Evolutionary conservation across 116 monocot genomes (phyloP).

Genomic region (Cymodocea nodosa): DNA sequence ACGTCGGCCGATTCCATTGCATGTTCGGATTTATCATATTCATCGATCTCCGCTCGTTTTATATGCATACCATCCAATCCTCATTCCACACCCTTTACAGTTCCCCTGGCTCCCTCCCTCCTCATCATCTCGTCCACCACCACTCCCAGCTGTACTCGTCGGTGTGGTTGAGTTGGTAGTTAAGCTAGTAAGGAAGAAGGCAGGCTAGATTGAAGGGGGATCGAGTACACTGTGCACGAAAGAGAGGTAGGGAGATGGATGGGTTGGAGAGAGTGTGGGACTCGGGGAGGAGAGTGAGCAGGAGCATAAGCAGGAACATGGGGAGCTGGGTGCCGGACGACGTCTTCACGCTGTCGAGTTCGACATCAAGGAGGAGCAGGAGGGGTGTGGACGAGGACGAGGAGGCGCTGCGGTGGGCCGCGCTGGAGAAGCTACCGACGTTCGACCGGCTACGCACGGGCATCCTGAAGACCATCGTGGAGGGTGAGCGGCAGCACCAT

Average conservation of each 20-base stretch:
- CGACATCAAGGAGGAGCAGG: slow-evolving; percentile 2
- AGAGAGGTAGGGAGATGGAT: neutral
- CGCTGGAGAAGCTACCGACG: slow-evolving; percentile 72
- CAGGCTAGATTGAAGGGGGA: too few species aligned
- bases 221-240: too few species aligned
- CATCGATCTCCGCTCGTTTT: too few species aligned
- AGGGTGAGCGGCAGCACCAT: slow-evolving; percentile 6
- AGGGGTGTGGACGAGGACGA: slow-evolving; percentile 44
- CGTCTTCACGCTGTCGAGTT: slow-evolving; percentile 21
- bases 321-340: slow-evolving; percentile 17
- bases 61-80: too few species aligned
- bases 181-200: too few species aligned
- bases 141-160: too few species aligned
- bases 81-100: too few species aligned
- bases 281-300: slow-evolving; percentile 31
- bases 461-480: slow-evolving; percentile 22
- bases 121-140: too few species aligned
- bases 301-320: slow-evolving; percentile 31
- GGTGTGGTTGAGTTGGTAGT: too few species aligned
- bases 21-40: too few species aligned
- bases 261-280: slow-evolving; percentile 37
- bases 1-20: too few species aligned
- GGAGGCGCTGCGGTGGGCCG: slow-evolving; percentile 66
- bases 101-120: too few species aligned
- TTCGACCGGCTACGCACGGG: slow-evolving; percentile 51